These are phyloP conservation scores for Camellia oleifera DNA, from an alignment of 179 eudicot species.

Conservation along the genomic window DNA sequence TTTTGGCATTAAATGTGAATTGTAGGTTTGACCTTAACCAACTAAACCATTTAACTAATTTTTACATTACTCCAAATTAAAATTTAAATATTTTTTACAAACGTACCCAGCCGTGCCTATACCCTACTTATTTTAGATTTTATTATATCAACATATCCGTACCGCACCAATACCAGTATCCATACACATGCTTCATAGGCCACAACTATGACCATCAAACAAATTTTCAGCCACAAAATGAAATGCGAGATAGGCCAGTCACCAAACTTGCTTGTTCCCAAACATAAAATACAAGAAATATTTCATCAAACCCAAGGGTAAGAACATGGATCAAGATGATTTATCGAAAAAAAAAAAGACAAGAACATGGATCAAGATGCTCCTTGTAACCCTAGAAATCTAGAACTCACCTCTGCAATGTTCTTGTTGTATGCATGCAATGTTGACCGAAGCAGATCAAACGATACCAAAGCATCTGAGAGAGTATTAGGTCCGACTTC, in stretches of 20 bases:
- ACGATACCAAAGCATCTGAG: constrained; percentile 47
- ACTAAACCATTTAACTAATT: too few relatives aligned
- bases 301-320: background rate
- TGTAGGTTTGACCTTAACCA: too few relatives aligned
- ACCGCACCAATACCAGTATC: too few relatives aligned
- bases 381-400: background rate
- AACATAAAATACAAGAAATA: constrained; percentile 1
- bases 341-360: too few relatives aligned
- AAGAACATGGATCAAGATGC: background rate
- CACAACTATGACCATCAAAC: background rate
- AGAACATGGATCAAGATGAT: background rate
- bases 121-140: too few relatives aligned
- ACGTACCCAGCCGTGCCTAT: too few relatives aligned
- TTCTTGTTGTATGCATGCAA: constrained; percentile 79
- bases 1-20: too few relatives aligned
- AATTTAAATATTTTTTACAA: too few relatives aligned
- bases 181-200: background rate
- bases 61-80: too few relatives aligned
- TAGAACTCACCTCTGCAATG: constrained; percentile 67
- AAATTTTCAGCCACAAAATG: background rate
- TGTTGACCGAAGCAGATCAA: constrained; percentile 44
- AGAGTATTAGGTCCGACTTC: constrained; percentile 30
- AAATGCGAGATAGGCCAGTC: background rate
- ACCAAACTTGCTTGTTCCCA: background rate
- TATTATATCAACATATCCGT: too few relatives aligned